A percentile compares a stretch with the other conserved stretches of the same genome.
phyloP scores from a whole-genome alignment of 2,329 filamentous ascomycete genomes.

The Byssothecium circinans region DNA sequence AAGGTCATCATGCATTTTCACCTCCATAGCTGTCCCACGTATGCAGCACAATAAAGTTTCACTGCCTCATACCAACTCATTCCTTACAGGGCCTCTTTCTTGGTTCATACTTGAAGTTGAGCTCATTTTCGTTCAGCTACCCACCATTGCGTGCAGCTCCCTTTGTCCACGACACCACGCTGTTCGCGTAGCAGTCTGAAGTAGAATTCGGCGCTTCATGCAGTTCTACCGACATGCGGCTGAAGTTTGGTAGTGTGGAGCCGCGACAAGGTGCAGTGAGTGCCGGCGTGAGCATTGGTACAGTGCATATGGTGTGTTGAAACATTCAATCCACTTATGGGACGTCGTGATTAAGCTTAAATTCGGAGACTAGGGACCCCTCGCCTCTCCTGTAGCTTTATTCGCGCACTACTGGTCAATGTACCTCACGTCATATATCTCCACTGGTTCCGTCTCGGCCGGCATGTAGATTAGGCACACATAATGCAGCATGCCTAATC shows the following conservation, averaged over 20 bases:
- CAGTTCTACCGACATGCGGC: conserved; percentile 13
- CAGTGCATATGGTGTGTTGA: conserved; percentile 6
- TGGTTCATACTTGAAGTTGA: too few species aligned
- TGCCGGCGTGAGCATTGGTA: conserved; percentile 11
- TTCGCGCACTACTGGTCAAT: not conserved
- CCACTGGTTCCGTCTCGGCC: not conserved
- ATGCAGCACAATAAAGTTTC: too few species aligned
- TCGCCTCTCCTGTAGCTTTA: not conserved
- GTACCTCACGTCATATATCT: not conserved
- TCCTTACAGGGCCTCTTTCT: too few species aligned
- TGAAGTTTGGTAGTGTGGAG: conserved; percentile 16
- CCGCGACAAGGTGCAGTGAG: conserved; percentile 12
- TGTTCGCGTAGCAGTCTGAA: not conserved
- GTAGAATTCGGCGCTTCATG: not conserved
- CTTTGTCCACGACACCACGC: not conserved
- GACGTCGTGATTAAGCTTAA: conserved; percentile 13
- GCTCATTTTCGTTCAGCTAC: too few species aligned
- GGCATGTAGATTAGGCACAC: not conserved
- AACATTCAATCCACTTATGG: conserved; percentile 12
- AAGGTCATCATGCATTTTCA: too few species aligned
- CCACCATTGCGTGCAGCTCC: too few species aligned
- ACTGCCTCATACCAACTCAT: too few species aligned
- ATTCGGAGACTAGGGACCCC: not conserved
- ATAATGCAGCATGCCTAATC: not conserved
- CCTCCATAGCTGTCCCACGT: too few species aligned